Evolutionary conservation across 208 protist genomes (phyloP).

Genomic region (Tetramitus jugosus): DNA sequence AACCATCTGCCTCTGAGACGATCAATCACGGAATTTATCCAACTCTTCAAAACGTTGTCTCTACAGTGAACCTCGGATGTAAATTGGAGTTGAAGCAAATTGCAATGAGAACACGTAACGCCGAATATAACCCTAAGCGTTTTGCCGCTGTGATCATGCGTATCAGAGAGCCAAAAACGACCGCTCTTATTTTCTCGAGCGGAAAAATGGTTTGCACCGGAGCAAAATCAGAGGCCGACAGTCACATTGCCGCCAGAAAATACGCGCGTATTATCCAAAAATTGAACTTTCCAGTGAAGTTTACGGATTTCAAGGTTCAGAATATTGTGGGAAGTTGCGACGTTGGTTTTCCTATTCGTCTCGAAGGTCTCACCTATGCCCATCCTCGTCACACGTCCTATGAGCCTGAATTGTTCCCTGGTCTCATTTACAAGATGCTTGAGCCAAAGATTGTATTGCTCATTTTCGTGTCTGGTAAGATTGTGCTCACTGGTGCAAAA

Average conservation of each 20-base stretch:
- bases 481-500: conserved; percentile 81
- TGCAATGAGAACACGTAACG: conserved; percentile 62
- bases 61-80: conserved; percentile 62
- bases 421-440: conserved; percentile 72
- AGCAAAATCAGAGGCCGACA: conserved; percentile 59
- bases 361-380: conserved; percentile 51
- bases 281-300: conserved; percentile 51
- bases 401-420: conserved; percentile 77
- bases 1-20: too few species aligned
- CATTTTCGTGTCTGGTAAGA: conserved; percentile 82
- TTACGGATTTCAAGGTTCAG: conserved; percentile 74
- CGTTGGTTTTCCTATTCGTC: conserved; percentile 66
- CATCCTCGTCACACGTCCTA: conserved; percentile 50
- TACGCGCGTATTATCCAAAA: conserved; percentile 76
- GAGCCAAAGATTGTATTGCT: conserved; percentile 69
- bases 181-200: conserved; percentile 69
- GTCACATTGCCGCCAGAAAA: conserved; percentile 54
- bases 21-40: conserved; percentile 18
- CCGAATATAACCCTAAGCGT: conserved; percentile 82
- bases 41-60: conserved; percentile 60
- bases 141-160: conserved; percentile 75
- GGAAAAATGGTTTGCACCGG: conserved; percentile 76
- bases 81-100: conserved; percentile 66
- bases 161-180: conserved; percentile 77
- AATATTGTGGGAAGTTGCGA: conserved; percentile 75